Base-by-base conservation (phyloP, 2,329 filamentous ascomycete species). In the Metarhizium anisopliae region DNA sequence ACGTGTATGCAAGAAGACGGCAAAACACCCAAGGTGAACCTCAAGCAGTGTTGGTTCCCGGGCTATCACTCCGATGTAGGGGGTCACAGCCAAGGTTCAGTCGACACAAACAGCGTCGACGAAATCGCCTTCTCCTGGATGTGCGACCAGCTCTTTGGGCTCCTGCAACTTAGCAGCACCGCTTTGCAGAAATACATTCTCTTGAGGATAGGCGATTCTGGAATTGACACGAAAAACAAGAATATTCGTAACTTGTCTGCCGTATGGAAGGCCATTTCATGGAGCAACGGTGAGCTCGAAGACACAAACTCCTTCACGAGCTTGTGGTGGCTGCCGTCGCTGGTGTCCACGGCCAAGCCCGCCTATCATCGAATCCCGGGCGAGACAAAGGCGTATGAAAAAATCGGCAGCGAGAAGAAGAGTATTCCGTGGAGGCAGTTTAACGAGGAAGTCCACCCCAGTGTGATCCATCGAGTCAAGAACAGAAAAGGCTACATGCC, bases 41-140 rank as follows among this genome's bases (percentile, higher is more conserved):
- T 65, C 4, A 36, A 61, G 20, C 63, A 65, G 20, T 63, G 64
- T 25, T 65, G 63, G 63, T 65, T 65, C 50, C 63, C 63, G 5
- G 50, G 50, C n/a, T 52, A 43, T 36, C 50, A 52, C 36, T 52
- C 7, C 4, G 50, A 52, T 25, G 50, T 52, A 11, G 50, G 50
- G 4, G 50, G 50, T 3, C 45, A 49, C 45, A 32, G 45, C 25
- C 20, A 16, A 6, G 45, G 45, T 2, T n/a, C 45, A 29, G 45
- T 49, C 25, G 45, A 49, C 45, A 49, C 20, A 4, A 49, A 49
- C 45, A 49, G 45, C 45, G 25, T 49, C 45, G 45, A 49, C 45
- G 45, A 49, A 30, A 49, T 49, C 20, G 13, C 45, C 45, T 49
- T 49, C 18, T 49, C 45, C 45, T 49, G 45, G 45, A 49, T 49